A percentile compares a stretch with the other conserved stretches of the same genome.
phyloP scores from a whole-genome alignment of 2,329 filamentous ascomycete genomes.

The Stylonectria norvegica region DNA sequence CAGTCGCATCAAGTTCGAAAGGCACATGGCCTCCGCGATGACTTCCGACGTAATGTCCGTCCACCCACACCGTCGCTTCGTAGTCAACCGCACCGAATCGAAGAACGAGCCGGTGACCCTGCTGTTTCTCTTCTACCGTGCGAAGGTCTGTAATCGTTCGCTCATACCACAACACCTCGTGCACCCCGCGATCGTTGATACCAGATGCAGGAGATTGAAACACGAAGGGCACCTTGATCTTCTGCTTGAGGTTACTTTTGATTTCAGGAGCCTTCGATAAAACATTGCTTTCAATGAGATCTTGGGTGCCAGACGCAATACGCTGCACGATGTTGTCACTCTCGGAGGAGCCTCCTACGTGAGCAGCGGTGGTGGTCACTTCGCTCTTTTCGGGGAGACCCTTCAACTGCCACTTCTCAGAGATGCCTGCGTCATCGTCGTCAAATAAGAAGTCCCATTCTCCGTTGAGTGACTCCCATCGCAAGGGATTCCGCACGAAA shows the following conservation, averaged over 20 bases:
- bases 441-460: slow-evolving; percentile 64
- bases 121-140: slow-evolving; percentile 36
- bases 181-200: slow-evolving; percentile 57
- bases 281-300: slow-evolving; percentile 46
- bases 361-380: slow-evolving; percentile 20
- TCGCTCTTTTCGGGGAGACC: slow-evolving; percentile 45
- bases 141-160: slow-evolving; percentile 50
- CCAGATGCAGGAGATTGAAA: slow-evolving; percentile 64
- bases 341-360: slow-evolving; percentile 35
- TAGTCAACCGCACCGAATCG: slow-evolving; percentile 63
- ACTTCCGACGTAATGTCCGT: slow-evolving; percentile 49
- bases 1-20: slow-evolving; percentile 55
- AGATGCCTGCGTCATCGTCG: slow-evolving; percentile 56
- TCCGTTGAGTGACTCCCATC: slow-evolving; percentile 60
- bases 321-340: slow-evolving; percentile 37
- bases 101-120: slow-evolving; percentile 44
- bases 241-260: slow-evolving; percentile 43
- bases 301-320: slow-evolving; percentile 46
- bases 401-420: slow-evolving; percentile 49
- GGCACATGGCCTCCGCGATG: slow-evolving; percentile 60
- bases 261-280: slow-evolving; percentile 27
- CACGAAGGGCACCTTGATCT: slow-evolving; percentile 62
- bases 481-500: slow-evolving; percentile 53
- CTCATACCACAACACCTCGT: slow-evolving; percentile 68
- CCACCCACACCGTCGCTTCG: slow-evolving; percentile 55